Conservation (phyloP, 179 eudicot genomes). For the Spinacia oleracea region DNA sequence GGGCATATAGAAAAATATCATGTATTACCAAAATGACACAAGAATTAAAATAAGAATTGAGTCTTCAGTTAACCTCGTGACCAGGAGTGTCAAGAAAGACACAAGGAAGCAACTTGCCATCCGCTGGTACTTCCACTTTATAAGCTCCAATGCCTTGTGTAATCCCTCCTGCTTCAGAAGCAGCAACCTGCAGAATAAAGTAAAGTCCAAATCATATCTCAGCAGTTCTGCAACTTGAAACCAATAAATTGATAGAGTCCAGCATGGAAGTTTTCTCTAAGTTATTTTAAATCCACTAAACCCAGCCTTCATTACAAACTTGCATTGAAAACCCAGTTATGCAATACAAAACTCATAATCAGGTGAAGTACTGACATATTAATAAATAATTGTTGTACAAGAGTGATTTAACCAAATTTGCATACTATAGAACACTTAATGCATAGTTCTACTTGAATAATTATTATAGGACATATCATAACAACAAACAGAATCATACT, state of each 20-base stretch:
- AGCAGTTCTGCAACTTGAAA: background rate
- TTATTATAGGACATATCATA: background rate
- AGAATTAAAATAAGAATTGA: background rate
- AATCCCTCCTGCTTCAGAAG: slow-evolving; percentile 98
- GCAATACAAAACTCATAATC: background rate
- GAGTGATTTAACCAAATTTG: background rate
- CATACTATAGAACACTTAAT: background rate
- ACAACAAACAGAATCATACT: background rate
- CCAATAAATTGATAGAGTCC: background rate
- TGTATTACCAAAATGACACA: background rate
- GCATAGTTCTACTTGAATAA: background rate
- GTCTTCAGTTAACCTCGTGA: slow-evolving; percentile 60
- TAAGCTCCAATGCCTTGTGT: slow-evolving; percentile 99
- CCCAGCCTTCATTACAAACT: background rate
- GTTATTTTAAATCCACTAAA: background rate
- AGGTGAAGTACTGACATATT: background rate
- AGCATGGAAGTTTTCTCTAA: background rate
- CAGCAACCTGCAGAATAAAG: slow-evolving; percentile 70
- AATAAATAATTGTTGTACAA: background rate
- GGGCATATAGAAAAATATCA: background rate
- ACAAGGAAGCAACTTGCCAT: slow-evolving; percentile 70
- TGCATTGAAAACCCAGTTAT: background rate
- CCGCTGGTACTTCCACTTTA: slow-evolving; percentile 80
- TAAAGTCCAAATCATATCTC: slow-evolving; percentile 12
- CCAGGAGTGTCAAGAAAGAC: slow-evolving; percentile 99